Base-by-base conservation (phyloP, 345 rosid species). In the Nasturtium officinale region DNA sequence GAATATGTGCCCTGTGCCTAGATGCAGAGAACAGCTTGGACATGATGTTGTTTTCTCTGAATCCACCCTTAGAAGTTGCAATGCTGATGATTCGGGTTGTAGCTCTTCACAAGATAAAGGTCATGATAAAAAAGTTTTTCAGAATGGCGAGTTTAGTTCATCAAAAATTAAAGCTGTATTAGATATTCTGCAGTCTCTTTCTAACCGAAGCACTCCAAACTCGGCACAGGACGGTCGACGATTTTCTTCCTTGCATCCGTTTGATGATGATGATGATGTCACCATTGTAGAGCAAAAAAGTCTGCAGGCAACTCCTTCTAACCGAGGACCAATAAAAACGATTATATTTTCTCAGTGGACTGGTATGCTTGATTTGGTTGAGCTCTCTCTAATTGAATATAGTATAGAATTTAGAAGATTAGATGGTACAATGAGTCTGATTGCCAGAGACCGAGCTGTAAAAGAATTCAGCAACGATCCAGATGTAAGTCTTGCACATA, bases 311-410 rank as follows among this genome's bases (percentile, higher is more conserved):
- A 72, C 59, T 69, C 45, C 72, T 47, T 67, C 67, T 13, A 76
- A 62, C 35, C 79, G 59, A 42, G 84, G 79, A 57, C 90, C 97
- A 18, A 70, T 84, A 59, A 94, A 94, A 81, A 69, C 97, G 30
- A 91, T 94, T 58, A 69, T 94, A 69, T 94, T 94, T 84, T 87
- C 97, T 35, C 98, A 94, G 76, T 94, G 98, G 97, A 94, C 96
- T 46, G 77, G 91, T 47, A 94, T 94, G 98, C 81, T 94, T 75
- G 86, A 94, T 84, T 72, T 90, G 79, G 85, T 94, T 53, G 91
- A 89, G 85, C 10, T 4, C 37, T 80, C 92, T 65, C 69, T 94
- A 72, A 79, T 52, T 25, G 81, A 79, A 77, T 69, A 73, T 76
- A 56, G 72, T 50, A 80, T 94, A 72, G 76, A 82, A 33, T 87